Conservation (phyloP, 139 green algal genomes). For the Bryopsis sp. region DNA sequence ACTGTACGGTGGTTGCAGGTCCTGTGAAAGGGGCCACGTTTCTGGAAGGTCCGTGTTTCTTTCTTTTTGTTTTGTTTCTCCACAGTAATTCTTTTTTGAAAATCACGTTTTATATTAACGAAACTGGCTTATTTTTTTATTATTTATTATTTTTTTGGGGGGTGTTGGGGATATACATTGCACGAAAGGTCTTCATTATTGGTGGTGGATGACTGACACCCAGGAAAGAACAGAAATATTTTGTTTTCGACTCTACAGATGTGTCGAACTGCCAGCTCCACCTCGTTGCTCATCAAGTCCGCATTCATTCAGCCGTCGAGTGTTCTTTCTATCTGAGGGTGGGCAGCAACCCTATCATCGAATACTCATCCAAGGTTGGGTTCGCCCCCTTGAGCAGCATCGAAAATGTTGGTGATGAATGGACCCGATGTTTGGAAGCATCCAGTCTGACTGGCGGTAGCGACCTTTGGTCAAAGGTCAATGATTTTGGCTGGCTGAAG, state of each 20-base stretch:
- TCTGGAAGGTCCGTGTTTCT: too few species aligned
- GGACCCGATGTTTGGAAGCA: neutral
- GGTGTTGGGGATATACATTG: too few species aligned
- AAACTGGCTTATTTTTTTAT: neutral
- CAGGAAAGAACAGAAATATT: too few species aligned
- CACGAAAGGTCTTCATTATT: too few species aligned
- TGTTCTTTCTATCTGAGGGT: neutral
- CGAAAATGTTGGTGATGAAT: neutral
- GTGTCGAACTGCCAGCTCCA: neutral
- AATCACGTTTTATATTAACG: neutral
- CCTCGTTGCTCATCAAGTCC: neutral
- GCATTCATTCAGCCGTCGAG: neutral
- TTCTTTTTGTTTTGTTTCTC: too few species aligned
- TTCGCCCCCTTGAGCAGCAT: neutral
- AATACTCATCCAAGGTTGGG: neutral
- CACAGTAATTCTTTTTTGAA: too few species aligned
- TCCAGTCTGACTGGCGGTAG: neutral
- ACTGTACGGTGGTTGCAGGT: neutral
- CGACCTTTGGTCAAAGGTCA: neutral
- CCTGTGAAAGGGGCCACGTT: constrained; percentile 4
- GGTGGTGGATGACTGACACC: too few species aligned
- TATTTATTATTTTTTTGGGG: neutral
- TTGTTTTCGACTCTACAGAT: too few species aligned
- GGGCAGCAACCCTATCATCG: constrained; percentile 13
- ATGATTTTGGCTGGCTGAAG: constrained; percentile 15